Conservation (phyloP, 352 stramenopile species). For the Plasmopara halstedii region DNA sequence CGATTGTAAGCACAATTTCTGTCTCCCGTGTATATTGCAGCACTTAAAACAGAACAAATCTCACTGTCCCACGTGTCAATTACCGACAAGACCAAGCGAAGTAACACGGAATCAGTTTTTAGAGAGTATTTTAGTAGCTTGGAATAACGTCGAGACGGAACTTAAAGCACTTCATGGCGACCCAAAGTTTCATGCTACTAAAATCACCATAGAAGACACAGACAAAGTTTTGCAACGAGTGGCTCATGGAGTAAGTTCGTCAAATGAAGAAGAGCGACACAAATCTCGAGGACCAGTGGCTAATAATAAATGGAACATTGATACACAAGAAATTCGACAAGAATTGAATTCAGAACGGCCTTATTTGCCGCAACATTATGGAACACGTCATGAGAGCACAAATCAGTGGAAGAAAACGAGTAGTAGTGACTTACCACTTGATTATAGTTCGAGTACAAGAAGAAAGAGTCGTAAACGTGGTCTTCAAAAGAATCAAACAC, state of each 20-base stretch:
- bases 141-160: constrained; percentile 64
- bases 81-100: constrained; percentile 70
- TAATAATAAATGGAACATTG: constrained; percentile 67
- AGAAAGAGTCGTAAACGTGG: not conserved
- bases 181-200: constrained; percentile 21
- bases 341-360: constrained; percentile 30
- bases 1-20: constrained; percentile 87
- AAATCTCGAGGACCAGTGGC: constrained; percentile 32
- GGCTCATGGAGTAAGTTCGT: not conserved
- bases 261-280: constrained; percentile 3
- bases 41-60: constrained; percentile 52
- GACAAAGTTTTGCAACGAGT: constrained; percentile 26
- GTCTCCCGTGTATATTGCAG: constrained; percentile 58
- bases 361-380: constrained; percentile 23
- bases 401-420: constrained; percentile 25
- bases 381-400: constrained; percentile 5
- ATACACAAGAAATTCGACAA: constrained; percentile 51
- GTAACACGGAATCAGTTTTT: constrained; percentile 83
- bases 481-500: not conserved
- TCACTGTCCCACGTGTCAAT: constrained; percentile 57
- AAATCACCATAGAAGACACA: constrained; percentile 26
- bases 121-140: constrained; percentile 71
- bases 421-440: constrained; percentile 33
- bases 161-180: constrained; percentile 34
- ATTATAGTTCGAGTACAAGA: constrained; percentile 17